These are phyloP conservation scores for Hawksworthiomyces lignivorus DNA, from an alignment of 2,329 filamentous ascomycete species.

Conservation along the genomic window DNA sequence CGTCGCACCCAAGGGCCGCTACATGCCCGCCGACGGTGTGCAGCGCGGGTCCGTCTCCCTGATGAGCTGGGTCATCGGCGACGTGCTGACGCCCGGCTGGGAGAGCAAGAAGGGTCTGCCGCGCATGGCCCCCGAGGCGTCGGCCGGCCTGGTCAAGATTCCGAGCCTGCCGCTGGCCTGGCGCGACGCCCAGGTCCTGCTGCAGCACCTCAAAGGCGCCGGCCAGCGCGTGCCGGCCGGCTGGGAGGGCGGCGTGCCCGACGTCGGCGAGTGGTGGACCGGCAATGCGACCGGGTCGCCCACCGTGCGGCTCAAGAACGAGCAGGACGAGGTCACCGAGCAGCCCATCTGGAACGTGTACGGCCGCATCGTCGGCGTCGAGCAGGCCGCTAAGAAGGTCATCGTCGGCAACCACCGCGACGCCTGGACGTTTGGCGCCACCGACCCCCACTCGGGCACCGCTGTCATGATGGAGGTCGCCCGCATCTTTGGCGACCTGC, in stretches of 20 bases:
- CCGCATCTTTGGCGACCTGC: constrained; percentile 73
- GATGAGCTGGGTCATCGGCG: constrained; percentile 76
- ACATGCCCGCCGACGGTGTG: constrained; percentile 73
- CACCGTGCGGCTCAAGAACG: constrained; percentile 71
- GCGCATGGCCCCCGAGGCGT: constrained; percentile 61
- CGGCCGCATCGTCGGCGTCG: constrained; percentile 73
- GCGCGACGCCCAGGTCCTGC: constrained; percentile 75
- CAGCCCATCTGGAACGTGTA: constrained; percentile 92
- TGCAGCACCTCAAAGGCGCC: constrained; percentile 67
- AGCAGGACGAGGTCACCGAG: constrained; percentile 74
- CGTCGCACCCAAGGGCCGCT: constrained; percentile 68
- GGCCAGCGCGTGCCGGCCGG: constrained; percentile 60
- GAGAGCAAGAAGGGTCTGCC: constrained; percentile 58
- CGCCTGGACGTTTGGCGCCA: constrained; percentile 81
- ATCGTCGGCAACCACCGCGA: constrained; percentile 92
- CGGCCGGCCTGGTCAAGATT: constrained; percentile 68
- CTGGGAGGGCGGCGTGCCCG: constrained; percentile 72
- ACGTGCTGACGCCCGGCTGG: constrained; percentile 86
- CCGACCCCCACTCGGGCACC: constrained; percentile 79
- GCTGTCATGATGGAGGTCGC: constrained; percentile 87
- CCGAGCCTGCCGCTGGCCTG: constrained; percentile 86
- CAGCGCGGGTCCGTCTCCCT: constrained; percentile 76
- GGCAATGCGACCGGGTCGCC: constrained; percentile 66
- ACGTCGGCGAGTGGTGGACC: constrained; percentile 75
- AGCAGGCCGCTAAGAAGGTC: constrained; percentile 74